Evolutionary conservation across 129 eudicot species (phyloP), one percentile per base, ranked within the genome.

Genomic region (Tagetes patula): DNA sequence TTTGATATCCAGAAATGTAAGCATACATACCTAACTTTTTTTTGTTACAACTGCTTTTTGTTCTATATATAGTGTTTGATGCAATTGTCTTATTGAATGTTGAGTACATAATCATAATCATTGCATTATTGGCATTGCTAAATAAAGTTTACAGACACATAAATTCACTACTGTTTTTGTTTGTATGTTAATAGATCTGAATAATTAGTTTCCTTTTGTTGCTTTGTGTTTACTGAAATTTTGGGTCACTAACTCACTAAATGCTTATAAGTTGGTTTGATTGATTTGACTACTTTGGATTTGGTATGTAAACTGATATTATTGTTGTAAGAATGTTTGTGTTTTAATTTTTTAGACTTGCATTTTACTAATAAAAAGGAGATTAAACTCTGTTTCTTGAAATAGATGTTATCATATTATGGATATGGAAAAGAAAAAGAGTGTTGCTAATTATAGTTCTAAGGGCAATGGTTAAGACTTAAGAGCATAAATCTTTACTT

Each of bases 1-100:
- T 85, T 92, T 37, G 95, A 92, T 58, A 72, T 92, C 54, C 97
- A 92, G 47, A 92, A 92, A 85, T 77, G 97, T 92, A 82, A 67
- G 63, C 34, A 59, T 27, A 13, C 63, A 3, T 8, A 34, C 27
- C 27, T 20, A 20, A 20, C 27, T 20, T 20, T 20, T 43, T 47
- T 72, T 66, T 4, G 27, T 6, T 20, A 33, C 33, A 42, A 31
- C 10, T 54, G 5, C 10, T 54, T 40, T 40, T 56, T 43, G 3
- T 70, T 33, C 7, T 73, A n/a, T 63, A 47, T 62, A 49, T 64
- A n/a, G 4, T 60, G 43, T 13, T 13, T 47, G 37, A 46, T 34
- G 20, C 27, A 11, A 43, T 58, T 1, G 12, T 32, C 14, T 5
- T 72, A 0, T 45, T 47, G 30, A 4, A 66, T 65, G 42, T 45